Conservation (phyloP, 1,139 yeast species). For the Insectozyma bohioensis region DNA sequence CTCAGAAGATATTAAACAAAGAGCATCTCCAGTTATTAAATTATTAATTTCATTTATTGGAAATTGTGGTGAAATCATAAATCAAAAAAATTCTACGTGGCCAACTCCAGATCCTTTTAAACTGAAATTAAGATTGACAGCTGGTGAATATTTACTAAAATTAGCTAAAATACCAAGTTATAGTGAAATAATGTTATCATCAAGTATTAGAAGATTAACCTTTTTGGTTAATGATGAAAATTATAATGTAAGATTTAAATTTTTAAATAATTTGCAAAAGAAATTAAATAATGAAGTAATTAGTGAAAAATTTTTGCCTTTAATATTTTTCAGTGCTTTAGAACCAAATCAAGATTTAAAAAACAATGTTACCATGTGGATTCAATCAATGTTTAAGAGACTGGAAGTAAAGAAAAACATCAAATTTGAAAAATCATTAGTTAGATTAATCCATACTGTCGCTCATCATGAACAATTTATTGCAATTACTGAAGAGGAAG, state of each 20-base stretch:
- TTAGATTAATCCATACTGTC: conserved; percentile 66
- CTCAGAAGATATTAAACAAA: conserved; percentile 28
- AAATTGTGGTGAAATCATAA: conserved; percentile 80
- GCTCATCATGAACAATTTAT: conserved; percentile 74
- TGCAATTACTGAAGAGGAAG: conserved; percentile 35
- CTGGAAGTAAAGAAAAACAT: conserved; percentile 41
- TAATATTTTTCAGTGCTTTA: conserved; percentile 72
- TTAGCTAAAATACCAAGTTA: conserved; percentile 58
- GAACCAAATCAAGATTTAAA: conserved; percentile 62
- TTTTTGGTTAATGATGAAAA: conserved; percentile 69
- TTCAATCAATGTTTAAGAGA: conserved; percentile 57
- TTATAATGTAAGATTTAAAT: conserved; percentile 52
- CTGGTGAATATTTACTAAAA: conserved; percentile 67
- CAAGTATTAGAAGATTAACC: conserved; percentile 52
- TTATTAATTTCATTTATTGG: conserved; percentile 65
- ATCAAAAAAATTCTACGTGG: conserved; percentile 39
- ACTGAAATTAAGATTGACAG: conserved; percentile 61
- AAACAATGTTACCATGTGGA: conserved; percentile 65
- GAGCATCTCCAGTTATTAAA: conserved; percentile 65
- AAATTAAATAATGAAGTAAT: conserved; percentile 52
- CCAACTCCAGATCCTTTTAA: conserved; percentile 69
- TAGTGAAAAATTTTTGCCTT: conserved; percentile 64
- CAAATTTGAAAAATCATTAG: conserved; percentile 61
- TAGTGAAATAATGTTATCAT: conserved; percentile 53
- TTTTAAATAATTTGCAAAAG: conserved; percentile 53